Percentiles rank a stretch among this genome's conserved stretches.
Evolutionary conservation across 805 yeast genomes (phyloP).

Genomic region (Lipomyces starkeyi): DNA sequence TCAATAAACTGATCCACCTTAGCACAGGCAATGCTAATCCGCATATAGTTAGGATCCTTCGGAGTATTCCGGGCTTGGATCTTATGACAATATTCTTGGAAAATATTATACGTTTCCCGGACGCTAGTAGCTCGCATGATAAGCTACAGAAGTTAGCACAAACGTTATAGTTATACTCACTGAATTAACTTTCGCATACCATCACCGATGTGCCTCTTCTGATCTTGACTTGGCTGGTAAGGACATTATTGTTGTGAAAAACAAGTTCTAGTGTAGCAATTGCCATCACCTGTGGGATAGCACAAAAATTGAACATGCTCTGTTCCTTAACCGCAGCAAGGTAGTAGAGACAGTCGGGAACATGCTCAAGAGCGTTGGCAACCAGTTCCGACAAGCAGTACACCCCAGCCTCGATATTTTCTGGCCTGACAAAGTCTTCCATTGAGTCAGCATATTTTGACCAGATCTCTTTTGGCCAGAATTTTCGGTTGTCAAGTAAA

Average conservation of each 20-base stretch:
- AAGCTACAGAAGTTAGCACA: conserved; percentile 49
- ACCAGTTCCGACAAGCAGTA: conserved; percentile 82
- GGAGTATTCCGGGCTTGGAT: conserved; percentile 83
- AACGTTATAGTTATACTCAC: not conserved
- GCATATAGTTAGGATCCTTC: conserved; percentile 82
- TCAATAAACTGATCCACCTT: conserved; percentile 89
- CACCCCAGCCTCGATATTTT: conserved; percentile 61
- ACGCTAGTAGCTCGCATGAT: conserved; percentile 76
- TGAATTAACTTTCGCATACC: conserved; percentile 48
- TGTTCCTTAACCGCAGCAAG: conserved; percentile 79
- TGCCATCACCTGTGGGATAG: conserved; percentile 99
- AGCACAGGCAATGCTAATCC: conserved; percentile 83
- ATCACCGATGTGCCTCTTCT: conserved; percentile 69
- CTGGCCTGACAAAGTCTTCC: conserved; percentile 61
- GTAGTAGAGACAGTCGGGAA: conserved; percentile 74
- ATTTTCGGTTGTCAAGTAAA: conserved; percentile 85
- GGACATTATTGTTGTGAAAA: conserved; percentile 77
- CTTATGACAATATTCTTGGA: conserved; percentile 70
- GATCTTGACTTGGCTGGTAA: conserved; percentile 78
- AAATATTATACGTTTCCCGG: conserved; percentile 75
- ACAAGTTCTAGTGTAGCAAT: conserved; percentile 89
- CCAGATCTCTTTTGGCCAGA: conserved; percentile 98
- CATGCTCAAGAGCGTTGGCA: conserved; percentile 77
- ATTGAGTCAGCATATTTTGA: conserved; percentile 69
- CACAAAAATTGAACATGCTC: conserved; percentile 86